Conservation (phyloP, 2,329 filamentous ascomycete species). For the Diaporthe citri region DNA sequence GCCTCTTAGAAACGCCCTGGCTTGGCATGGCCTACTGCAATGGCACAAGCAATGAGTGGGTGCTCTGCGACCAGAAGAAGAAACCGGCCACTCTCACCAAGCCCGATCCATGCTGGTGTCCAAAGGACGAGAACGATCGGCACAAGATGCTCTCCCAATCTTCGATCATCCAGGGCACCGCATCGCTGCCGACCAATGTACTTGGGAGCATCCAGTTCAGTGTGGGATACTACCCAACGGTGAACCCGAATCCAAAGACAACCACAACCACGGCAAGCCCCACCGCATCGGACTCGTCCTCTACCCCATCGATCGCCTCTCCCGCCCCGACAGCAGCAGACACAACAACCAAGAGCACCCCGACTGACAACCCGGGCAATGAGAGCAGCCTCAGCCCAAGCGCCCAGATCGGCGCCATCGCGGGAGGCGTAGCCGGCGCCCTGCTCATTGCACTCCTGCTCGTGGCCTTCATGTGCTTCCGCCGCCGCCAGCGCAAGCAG, state of each 20-base stretch:
- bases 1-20: slow-evolving; percentile 43
- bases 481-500: slow-evolving; percentile 36
- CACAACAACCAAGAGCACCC: slow-evolving; percentile 1
- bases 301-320: slow-evolving; percentile 16
- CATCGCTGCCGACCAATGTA: slow-evolving; percentile 44
- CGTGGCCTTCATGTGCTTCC: slow-evolving; percentile 40
- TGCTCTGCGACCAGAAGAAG: slow-evolving; percentile 48
- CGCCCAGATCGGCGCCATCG: slow-evolving; percentile 45
- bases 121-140: slow-evolving; percentile 44
- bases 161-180: slow-evolving; percentile 45
- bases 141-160: slow-evolving; percentile 45
- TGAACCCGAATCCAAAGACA: not conserved
- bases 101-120: slow-evolving; percentile 49
- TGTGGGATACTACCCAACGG: slow-evolving; percentile 36
- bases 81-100: slow-evolving; percentile 42
- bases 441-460: slow-evolving; percentile 42
- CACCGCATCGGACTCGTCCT: not conserved
- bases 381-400: slow-evolving; percentile 41
- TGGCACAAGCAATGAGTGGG: slow-evolving; percentile 48
- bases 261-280: slow-evolving; percentile 11
- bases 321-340: slow-evolving; percentile 27
- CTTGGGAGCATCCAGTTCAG: slow-evolving; percentile 46
- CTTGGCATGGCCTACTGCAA: slow-evolving; percentile 52
- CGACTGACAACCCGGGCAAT: not conserved
- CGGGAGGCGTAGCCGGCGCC: slow-evolving; percentile 42